A percentile compares a stretch with the other conserved stretches of the same genome.
Conservation (phyloP, 176 grass and related monocot genomes). For the Lolium rigidum region DNA sequence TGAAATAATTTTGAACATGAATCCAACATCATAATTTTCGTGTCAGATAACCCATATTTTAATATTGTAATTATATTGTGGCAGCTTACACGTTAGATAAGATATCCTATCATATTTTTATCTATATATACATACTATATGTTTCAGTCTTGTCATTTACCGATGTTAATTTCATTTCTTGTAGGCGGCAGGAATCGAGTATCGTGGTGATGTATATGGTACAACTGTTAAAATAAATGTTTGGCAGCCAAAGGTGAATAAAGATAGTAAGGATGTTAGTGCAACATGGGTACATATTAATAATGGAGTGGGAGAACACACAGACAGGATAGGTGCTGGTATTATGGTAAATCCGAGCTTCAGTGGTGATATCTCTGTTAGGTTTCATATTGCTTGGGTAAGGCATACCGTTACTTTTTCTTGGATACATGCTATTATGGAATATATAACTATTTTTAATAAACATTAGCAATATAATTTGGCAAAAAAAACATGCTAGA, state of each 20-base stretch:
- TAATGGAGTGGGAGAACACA: too few species aligned
- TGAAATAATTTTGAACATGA: background rate
- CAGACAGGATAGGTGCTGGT: too few species aligned
- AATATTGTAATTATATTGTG: background rate
- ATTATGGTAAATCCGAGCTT: too few species aligned
- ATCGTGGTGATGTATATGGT: too few species aligned
- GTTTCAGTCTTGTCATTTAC: background rate
- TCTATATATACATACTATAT: background rate
- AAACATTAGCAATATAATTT: background rate
- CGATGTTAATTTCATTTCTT: background rate
- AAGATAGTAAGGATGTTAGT: too few species aligned
- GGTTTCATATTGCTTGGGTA: conserved; percentile 37
- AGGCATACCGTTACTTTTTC: background rate
- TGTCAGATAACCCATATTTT: background rate
- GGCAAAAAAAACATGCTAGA: background rate
- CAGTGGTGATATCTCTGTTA: background rate
- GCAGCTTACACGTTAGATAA: background rate
- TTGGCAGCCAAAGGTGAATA: too few species aligned
- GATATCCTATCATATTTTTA: background rate
- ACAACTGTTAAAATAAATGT: too few species aligned
- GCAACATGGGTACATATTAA: too few species aligned
- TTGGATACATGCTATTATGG: background rate
- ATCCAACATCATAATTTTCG: background rate
- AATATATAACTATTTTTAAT: background rate
- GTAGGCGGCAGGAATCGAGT: background rate